A percentile compares a stretch with the other conserved stretches of the same genome.
Conservation (phyloP, 2,329 filamentous ascomycete genomes). For the Penicillium sp. region DNA sequence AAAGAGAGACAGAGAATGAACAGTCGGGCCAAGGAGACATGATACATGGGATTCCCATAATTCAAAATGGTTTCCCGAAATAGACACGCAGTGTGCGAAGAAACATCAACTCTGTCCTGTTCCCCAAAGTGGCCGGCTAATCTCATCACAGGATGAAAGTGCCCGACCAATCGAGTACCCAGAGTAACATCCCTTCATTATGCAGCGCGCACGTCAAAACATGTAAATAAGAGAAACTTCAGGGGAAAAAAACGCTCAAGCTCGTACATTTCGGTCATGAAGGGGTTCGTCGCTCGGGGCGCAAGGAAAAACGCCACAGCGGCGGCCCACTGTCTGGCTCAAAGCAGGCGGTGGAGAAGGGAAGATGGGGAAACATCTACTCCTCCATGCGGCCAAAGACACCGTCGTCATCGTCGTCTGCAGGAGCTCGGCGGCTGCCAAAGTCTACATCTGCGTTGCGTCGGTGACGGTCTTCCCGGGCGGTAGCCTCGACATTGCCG, state of each 20-base stretch:
- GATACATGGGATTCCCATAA: constrained; percentile 27
- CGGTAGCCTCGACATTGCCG: constrained; percentile 58
- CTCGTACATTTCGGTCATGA: constrained; percentile 43
- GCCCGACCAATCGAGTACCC: background rate
- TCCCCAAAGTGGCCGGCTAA: background rate
- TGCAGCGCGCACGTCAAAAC: constrained; percentile 20
- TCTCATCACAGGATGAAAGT: background rate
- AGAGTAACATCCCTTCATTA: constrained; percentile 18
- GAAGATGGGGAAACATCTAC: constrained; percentile 47
- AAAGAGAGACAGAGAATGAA: constrained; percentile 4
- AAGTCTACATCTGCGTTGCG: constrained; percentile 42
- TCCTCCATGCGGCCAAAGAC: constrained; percentile 98
- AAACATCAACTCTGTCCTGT: constrained; percentile 1
- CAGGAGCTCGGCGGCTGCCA: constrained; percentile 54
- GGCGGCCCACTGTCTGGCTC: constrained; percentile 11
- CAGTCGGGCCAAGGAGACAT: constrained; percentile 27
- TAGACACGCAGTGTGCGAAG: constrained; percentile 18
- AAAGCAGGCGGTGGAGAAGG: background rate
- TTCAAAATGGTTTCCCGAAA: constrained; percentile 21
- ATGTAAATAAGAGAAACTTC: constrained; percentile 31
- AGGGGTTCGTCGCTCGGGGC: constrained; percentile 25
- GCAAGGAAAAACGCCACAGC: constrained; percentile 6
- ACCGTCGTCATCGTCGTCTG: constrained; percentile 90
- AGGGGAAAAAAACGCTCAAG: constrained; percentile 38
- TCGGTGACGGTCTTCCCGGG: constrained; percentile 38